Base-by-base conservation (phyloP, 257 asterid species). In the Ocimum tenuiflorum region DNA sequence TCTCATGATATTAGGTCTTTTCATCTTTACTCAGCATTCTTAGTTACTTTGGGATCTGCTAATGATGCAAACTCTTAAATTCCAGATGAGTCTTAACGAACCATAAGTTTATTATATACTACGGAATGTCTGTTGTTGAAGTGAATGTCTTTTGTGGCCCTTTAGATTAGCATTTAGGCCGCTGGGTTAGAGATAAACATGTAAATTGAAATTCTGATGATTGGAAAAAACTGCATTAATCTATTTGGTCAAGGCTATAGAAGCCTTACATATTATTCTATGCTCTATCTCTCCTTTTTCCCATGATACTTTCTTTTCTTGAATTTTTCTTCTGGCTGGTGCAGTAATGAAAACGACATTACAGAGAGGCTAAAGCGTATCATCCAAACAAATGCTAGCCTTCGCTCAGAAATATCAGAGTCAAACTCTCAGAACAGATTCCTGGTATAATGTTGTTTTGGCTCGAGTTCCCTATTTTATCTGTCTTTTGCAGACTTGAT, bases 341-440 rank as follows among this genome's bases (percentile, higher is more conserved):
- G 86, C 88, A 92, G 99, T 78, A 92, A 89, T 75, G 99, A 92
- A 86, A 89, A 92, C 75, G 99, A 92, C 82, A 76, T 65, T 46
- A 77, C 96, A 5, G 91, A 84, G 82, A 80, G 96, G 77, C 84
- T 92, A 46, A 86, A 84, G 49, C 79, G 74, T 46, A 89, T 92
- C 62, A 86, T 89, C 73, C 91, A 78, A 57, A 78, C 85, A 68
- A 92, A 92, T 84, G 87, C 96, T 43, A 66, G 72, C 66, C 86
- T 92, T 71, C 79, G 69, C 61, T 78, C 88, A 57, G 95, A 87
- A 46, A 38, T 89, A 38, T 42, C 60, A 45, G 96, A 86, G 33
- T 14, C 83, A 20, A 79, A 39, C 59, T 46, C 55, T 58, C 50
- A 75, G n/a, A 59, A 33, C 79, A 76, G 65, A 73, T 67, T 58